These are phyloP conservation scores for Sequoiadendron giganteum DNA, from an alignment of 75 land plant genomes.

Conservation along the genomic window DNA sequence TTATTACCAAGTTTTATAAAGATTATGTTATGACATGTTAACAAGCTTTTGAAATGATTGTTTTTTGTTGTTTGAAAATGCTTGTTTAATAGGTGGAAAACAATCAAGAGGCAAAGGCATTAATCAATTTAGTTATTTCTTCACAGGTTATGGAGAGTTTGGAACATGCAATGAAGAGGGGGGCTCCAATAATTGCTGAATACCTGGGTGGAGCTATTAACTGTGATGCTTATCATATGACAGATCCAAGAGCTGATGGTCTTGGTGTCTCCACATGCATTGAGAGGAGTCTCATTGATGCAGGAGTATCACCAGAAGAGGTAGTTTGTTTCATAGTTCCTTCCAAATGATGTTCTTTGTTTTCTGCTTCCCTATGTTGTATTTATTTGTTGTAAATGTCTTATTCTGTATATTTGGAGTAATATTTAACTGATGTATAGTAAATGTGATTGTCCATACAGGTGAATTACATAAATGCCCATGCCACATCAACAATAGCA, in stretches of 20 bases:
- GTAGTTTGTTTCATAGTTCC: constrained; percentile 25
- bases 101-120: background rate
- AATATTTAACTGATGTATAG: background rate
- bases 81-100: background rate
- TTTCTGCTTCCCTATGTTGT: constrained; percentile 11
- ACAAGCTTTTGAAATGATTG: background rate
- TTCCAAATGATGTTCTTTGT: background rate
- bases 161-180: constrained; percentile 92
- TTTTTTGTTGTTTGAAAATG: background rate
- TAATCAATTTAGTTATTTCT: background rate
- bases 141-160: constrained; percentile 84
- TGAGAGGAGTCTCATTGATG: constrained; percentile 68
- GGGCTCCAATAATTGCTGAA: constrained; percentile 81
- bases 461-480: constrained; percentile 97
- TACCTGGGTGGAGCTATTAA: constrained; percentile 87
- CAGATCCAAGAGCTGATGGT: constrained; percentile 90
- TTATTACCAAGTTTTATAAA: background rate
- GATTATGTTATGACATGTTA: background rate
- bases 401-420: background rate
- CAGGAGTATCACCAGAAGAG: constrained; percentile 88
- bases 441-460: constrained; percentile 19
- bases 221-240: constrained; percentile 95
- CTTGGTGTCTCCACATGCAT: constrained; percentile 86
- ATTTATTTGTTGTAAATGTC: background rate
- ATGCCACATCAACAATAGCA: constrained; percentile 89